Conservation (phyloP, 176 grass and related monocot species). For the Carex pumila region DNA sequence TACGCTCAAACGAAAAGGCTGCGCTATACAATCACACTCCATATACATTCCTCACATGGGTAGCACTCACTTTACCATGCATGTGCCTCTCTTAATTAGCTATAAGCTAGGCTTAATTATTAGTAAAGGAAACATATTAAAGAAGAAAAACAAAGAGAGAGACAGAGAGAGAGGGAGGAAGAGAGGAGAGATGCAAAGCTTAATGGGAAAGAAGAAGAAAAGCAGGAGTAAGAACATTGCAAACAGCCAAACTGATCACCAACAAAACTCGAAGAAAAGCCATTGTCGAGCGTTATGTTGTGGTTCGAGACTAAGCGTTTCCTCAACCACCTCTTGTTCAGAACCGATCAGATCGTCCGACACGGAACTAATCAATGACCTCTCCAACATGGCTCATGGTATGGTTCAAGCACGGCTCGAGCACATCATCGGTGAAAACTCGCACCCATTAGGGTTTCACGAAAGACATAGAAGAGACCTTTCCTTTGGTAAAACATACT, state of each 20-base stretch:
- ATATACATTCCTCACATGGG: slow-evolving; percentile 11
- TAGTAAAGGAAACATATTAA: slow-evolving; percentile 29
- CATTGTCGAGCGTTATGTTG: slow-evolving; percentile 60
- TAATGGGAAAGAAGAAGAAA: slow-evolving; percentile 39
- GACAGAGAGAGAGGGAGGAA: not conserved
- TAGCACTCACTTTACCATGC: slow-evolving; percentile 4
- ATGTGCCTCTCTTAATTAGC: not conserved
- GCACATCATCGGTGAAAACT: slow-evolving; percentile 34
- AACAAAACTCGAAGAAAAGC: slow-evolving; percentile 17
- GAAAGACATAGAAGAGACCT: not conserved
- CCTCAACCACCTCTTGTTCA: slow-evolving; percentile 30
- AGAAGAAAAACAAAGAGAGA: not conserved
- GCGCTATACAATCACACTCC: not conserved
- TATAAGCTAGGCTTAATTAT: slow-evolving; percentile 8
- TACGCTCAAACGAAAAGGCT: not conserved
- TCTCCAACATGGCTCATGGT: slow-evolving; percentile 51
- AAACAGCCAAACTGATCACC: not conserved
- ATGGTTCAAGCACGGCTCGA: slow-evolving; percentile 70
- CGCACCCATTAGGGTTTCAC: not conserved
- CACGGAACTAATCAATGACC: slow-evolving; percentile 12
- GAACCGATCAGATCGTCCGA: slow-evolving; percentile 3
- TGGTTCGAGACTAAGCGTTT: slow-evolving; percentile 48
- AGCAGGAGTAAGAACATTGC: not conserved
- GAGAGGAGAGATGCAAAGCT: slow-evolving; percentile 32
- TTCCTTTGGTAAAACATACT: not conserved